phyloP scores from a whole-genome alignment of 768 basidiomycete genomes.

The Suillus paluster region DNA sequence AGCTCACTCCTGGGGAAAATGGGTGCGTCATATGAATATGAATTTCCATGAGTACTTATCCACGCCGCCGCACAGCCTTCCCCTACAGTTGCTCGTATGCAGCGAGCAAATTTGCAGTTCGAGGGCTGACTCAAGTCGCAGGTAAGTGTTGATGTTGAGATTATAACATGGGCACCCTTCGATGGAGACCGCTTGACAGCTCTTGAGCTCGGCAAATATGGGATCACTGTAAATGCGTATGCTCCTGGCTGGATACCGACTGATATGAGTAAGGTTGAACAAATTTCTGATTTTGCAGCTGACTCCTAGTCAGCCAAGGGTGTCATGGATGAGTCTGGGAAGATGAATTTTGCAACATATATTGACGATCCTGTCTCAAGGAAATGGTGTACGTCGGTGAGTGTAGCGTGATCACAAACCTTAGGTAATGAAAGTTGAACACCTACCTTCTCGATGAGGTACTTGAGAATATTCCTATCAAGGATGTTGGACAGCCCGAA shows the following conservation, averaged over 20 bases:
- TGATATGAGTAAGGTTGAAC: conserved; percentile 25
- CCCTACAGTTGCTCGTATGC: not conserved
- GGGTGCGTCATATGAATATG: conserved; percentile 18
- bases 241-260: conserved; percentile 38
- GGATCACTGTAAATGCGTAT: conserved; percentile 43
- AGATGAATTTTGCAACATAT: no score
- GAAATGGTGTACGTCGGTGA: conserved; percentile 17
- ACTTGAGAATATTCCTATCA: conserved; percentile 23
- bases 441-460: not conserved
- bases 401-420: conserved; percentile 27
- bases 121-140: conserved; percentile 23
- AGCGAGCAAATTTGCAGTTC: conserved; percentile 37
- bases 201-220: conserved; percentile 31
- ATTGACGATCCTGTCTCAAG: not conserved
- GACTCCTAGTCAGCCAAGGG: no score
- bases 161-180: not conserved
- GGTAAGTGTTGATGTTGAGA: conserved; percentile 35
- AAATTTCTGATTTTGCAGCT: no score
- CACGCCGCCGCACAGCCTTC: not conserved
- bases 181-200: conserved; percentile 2
- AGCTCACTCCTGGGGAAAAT: conserved; percentile 34
- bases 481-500: conserved; percentile 30
- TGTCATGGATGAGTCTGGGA: not conserved
- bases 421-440: conserved; percentile 21
- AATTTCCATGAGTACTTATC: not conserved